Base-by-base conservation (phyloP, 345 rosid genomes). In the Theobroma cacao region DNA sequence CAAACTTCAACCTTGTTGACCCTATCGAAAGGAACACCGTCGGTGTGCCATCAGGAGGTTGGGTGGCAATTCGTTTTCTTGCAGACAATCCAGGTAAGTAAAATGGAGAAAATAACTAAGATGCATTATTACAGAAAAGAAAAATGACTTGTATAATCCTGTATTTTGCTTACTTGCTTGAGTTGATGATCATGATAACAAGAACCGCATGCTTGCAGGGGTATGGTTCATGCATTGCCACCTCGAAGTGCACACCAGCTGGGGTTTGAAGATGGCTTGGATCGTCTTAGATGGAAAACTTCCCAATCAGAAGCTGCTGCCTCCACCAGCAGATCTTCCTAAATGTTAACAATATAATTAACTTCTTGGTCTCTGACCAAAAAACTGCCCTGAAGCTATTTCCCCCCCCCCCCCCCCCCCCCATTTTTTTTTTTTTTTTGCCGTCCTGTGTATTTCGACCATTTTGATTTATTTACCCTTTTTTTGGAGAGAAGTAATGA, bases 201-300 rank as follows among this genome's bases (percentile, higher is more conserved):
- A 40, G 20, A 40, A 70, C 41, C 30, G 7, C 26, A 3, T 63
- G 26, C 5, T 30, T 14, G 34, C 76, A 90, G 93, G 93, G 53
- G 90, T 88, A 17, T 91, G 93, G 93, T 91, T 89, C 84, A 91
- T 91, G 95, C 93, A 91, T 78, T 89, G 94, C 72, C 93, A 89
- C 80, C 85, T 91, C 74, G 95, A 91, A 79, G 92, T 91, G 47
- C 95, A 91, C 85, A 90, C 93, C 24, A 91, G 89, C 75, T 88
- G 95, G 95, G 95, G 93, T 73, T 79, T 88, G 82, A 88, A 82
- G 78, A 90, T 87, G 95, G 95, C 90, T 74, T 91, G 93, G 93
- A 75, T 88, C 52, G 93, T 91, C 40, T 87, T 90, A 79, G 90
- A 91, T 72, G 93, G 93, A 71, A 86, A 91, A 63, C 85, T 86